Conservation (phyloP, 331 rosid genomes). For the Spiraea crenata region DNA sequence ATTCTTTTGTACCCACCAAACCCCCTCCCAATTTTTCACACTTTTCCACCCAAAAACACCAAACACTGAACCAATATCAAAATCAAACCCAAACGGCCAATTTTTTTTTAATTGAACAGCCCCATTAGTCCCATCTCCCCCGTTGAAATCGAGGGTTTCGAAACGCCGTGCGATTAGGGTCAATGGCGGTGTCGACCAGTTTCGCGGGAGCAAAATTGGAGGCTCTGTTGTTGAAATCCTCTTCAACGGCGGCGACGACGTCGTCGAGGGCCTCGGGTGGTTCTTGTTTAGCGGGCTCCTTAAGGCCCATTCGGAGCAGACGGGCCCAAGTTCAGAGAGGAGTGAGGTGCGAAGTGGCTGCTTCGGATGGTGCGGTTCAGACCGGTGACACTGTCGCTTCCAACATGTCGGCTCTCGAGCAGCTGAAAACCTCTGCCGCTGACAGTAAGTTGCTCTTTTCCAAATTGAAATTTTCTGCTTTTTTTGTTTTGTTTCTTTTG, state of each 20-base stretch:
- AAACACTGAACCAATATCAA: background rate
- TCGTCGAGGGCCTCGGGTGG: constrained; percentile 33
- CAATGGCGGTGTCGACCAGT: constrained; percentile 79
- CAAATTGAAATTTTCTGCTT: background rate
- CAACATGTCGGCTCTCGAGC: constrained; percentile 73
- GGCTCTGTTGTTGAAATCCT: constrained; percentile 48
- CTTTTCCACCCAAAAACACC: background rate
- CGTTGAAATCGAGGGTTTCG: constrained; percentile 23
- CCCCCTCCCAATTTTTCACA: background rate
- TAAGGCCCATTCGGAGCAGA: constrained; percentile 33
- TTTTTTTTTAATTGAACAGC: background rate
- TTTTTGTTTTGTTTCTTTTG: background rate
- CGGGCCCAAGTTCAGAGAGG: constrained; percentile 46
- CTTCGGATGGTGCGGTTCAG: constrained; percentile 43
- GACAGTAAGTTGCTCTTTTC: constrained; percentile 52
- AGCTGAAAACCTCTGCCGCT: constrained; percentile 77
- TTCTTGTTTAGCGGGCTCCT: constrained; percentile 27
- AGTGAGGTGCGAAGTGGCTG: constrained; percentile 56
- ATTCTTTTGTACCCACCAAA: constrained; percentile 15
- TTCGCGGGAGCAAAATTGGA: constrained; percentile 72
- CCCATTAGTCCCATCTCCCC: background rate
- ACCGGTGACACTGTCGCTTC: constrained; percentile 24
- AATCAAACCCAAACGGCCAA: background rate
- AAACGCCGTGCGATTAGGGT: constrained; percentile 9
- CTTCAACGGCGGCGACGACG: constrained; percentile 33